A percentile compares a stretch with the other conserved stretches of the same genome.
phyloP scores from a whole-genome alignment of 148 eudicot species.

The Chenopodium formosanum region DNA sequence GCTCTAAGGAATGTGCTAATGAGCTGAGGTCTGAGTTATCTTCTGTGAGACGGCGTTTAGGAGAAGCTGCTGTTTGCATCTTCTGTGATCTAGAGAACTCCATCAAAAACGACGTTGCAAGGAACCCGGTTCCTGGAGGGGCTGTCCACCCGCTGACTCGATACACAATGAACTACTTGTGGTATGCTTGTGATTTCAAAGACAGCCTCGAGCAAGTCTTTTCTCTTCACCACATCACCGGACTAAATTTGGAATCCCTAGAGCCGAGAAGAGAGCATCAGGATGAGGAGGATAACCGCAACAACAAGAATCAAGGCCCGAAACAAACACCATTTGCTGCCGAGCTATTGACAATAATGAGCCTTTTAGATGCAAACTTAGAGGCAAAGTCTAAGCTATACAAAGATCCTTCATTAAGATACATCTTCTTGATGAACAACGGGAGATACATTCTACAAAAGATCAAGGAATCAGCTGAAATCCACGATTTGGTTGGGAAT shows the following conservation, averaged over 20 bases:
- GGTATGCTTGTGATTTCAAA: constrained; percentile 70
- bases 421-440: constrained; percentile 80
- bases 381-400: constrained; percentile 70
- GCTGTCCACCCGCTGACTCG: constrained; percentile 88
- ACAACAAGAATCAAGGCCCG: constrained; percentile 6
- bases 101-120: constrained; percentile 56
- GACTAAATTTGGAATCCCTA: not conserved
- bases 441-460: constrained; percentile 74
- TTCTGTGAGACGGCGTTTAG: constrained; percentile 39
- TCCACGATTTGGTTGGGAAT: constrained; percentile 57
- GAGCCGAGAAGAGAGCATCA: constrained; percentile 12
- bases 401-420: constrained; percentile 51
- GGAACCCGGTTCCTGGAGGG: constrained; percentile 65
- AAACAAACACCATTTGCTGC: constrained; percentile 41
- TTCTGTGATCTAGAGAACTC: constrained; percentile 73
- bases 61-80: constrained; percentile 54
- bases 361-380: constrained; percentile 52
- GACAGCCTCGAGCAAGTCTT: constrained; percentile 61
- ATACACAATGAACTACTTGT: constrained; percentile 74
- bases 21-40: constrained; percentile 50
- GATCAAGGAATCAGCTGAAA: constrained; percentile 65
- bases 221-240: constrained; percentile 31
- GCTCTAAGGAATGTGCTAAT: constrained; percentile 24
- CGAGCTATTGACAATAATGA: constrained; percentile 42
- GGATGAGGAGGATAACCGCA: constrained; percentile 4